Evolutionary conservation across 148 eudicot species (phyloP).

Genomic region (Silene latifolia): DNA sequence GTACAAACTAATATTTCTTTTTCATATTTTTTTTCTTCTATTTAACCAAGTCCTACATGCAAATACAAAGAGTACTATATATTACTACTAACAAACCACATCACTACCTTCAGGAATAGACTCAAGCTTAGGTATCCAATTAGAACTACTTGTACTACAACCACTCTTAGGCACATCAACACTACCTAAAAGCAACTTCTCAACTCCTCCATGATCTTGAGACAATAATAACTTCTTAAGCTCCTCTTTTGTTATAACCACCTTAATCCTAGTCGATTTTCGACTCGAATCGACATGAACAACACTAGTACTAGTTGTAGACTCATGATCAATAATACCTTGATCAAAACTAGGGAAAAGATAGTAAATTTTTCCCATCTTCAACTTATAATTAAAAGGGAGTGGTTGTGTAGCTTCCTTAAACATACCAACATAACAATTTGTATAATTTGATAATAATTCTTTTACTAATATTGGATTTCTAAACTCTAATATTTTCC

Average conservation of each 20-base stretch:
- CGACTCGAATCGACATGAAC: not conserved
- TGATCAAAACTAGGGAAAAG: conserved; percentile 30
- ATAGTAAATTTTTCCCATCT: conserved; percentile 41
- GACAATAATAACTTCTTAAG: conserved; percentile 13
- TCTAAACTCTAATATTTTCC: conserved; percentile 46
- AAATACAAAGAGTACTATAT: too few relatives aligned
- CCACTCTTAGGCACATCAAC: not conserved
- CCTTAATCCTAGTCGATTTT: conserved; percentile 21
- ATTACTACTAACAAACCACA: conserved; percentile 26
- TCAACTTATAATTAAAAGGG: conserved; percentile 38
- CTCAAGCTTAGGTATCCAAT: conserved; percentile 24
- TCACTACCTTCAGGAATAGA: conserved; percentile 29
- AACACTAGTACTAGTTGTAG: not conserved
- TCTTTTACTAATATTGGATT: conserved; percentile 38
- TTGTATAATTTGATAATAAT: conserved; percentile 30
- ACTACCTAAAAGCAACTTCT: conserved; percentile 16
- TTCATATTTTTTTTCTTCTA: too few relatives aligned
- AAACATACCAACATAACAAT: conserved; percentile 36
- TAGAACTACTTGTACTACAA: not conserved
- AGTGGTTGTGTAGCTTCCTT: conserved; percentile 39
- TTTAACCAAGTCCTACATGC: too few relatives aligned
- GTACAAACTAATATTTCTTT: too few relatives aligned
- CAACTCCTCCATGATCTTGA: conserved; percentile 8
- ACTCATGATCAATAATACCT: not conserved
- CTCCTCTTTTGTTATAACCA: conserved; percentile 25